Percentiles rank a stretch among this genome's conserved stretches.
Evolutionary conservation across 345 rosid species (phyloP).

Genomic region (Passiflora organensis): DNA sequence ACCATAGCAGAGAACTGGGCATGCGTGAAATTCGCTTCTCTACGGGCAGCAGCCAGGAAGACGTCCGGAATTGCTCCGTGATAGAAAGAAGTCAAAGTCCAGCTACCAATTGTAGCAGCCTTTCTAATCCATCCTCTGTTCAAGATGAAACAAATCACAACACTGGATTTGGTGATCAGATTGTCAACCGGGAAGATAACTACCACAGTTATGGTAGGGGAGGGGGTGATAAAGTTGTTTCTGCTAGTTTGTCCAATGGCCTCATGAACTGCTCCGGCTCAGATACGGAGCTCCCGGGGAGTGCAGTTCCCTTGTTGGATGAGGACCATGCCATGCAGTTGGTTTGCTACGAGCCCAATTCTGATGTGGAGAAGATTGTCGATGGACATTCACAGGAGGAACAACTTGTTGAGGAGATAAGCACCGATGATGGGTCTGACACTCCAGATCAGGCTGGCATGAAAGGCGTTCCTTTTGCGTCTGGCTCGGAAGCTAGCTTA

Average conservation of each 20-base stretch:
- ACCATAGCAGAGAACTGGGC: constrained; percentile 43
- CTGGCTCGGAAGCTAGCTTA: constrained; percentile 47
- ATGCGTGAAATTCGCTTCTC: constrained; percentile 46
- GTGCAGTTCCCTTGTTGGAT: constrained; percentile 32
- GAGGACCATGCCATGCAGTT: constrained; percentile 22
- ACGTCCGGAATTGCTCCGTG: constrained; percentile 33
- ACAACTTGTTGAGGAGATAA: constrained; percentile 33
- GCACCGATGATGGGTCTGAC: constrained; percentile 37
- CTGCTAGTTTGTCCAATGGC: constrained; percentile 28
- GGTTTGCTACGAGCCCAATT: constrained; percentile 24
- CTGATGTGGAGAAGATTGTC: constrained; percentile 31
- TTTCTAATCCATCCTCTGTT: constrained; percentile 76
- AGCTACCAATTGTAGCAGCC: constrained; percentile 80
- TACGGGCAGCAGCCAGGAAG: constrained; percentile 34
- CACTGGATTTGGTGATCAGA: constrained; percentile 34
- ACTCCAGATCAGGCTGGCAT: constrained; percentile 33
- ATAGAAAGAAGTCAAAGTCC: constrained; percentile 91
- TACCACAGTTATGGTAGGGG: constrained; percentile 34
- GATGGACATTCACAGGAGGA: constrained; percentile 28
- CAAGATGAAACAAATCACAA: constrained; percentile 78
- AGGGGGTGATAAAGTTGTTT: constrained; percentile 28
- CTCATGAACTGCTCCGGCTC: constrained; percentile 23
- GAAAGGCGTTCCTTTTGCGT: constrained; percentile 40
- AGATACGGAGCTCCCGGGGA: constrained; percentile 23
- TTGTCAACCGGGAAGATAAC: constrained; percentile 42